Evolutionary conservation across 2,329 filamentous ascomycete species (phyloP), one percentile per base, ranked within the genome.

Genomic region (Allantophomopsis cytisporea): DNA sequence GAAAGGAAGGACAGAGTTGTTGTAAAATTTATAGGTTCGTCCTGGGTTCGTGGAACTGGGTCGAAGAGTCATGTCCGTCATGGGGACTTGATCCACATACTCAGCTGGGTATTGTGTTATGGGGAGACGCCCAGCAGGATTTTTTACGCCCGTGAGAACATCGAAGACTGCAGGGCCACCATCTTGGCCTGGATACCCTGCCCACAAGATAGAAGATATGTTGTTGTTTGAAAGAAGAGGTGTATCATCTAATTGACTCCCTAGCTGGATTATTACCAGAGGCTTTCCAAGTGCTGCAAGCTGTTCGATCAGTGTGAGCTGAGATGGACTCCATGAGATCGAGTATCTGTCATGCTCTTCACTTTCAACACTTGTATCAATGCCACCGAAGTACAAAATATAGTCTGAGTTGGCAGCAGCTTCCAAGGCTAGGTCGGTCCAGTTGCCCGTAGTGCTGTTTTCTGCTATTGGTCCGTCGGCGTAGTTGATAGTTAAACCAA

Each of bases 21-120:
- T 59, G 51, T 71, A 77, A 71, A 71, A 78, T 45, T 63, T 66
- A 47, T 78, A 76, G 0, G 73, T 78, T 6, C 71, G 58, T 13
- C 45, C 45, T 0, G 71, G 69, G 34, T 60, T 65, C 4, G 38
- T 35, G 6, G 16, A 20, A 11, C 16, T 16, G 1, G 69, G 68
- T 2, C 69, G 64, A 18, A 78, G 56, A 2, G 58, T 58, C 71
- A 76, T 76, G 44, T 76, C 62, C 1, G 67, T 71, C 59, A 71
- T 69, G 0, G 64, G 62, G 3, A 73, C 62, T 33, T 67, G 54
- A 12, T 63, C 50, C 2, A 65, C 60, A 47, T 75, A 77, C 15
- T 54, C 53, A 0, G 64, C 59, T 1, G 71, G 71, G 45, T 77
- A 77, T 50, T 72, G 64, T 1, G 72, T 76, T 2, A 68, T 55